Percentiles rank a stretch among this genome's conserved stretches.
Evolutionary conservation across 345 rosid species (phyloP).

Genomic region (Eucalyptus decipiens): DNA sequence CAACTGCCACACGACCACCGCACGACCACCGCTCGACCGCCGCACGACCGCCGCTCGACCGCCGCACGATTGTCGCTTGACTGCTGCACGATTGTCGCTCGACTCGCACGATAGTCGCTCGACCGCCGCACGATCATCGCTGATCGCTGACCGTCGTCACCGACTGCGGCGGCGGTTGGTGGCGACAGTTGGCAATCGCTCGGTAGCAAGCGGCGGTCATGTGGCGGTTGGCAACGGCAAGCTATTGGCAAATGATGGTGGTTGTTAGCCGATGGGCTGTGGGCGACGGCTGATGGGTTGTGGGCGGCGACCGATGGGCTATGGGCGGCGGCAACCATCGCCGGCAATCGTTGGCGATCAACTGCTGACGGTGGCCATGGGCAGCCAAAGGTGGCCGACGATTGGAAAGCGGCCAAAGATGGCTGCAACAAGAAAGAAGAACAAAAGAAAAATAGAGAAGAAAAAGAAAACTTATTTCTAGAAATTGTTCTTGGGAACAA

Average conservation of each 20-base stretch:
- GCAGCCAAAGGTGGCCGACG: too few species aligned
- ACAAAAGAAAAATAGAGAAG: too few species aligned
- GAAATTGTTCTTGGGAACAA: fast-evolving
- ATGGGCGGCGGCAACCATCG: too few species aligned
- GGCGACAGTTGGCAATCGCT: fast-evolving
- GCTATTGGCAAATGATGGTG: fast-evolving
- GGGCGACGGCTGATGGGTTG: fast-evolving
- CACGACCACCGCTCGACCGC: fast-evolving
- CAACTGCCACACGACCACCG: fast-evolving
- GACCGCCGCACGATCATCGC: fast-evolving
- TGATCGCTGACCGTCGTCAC: fast-evolving
- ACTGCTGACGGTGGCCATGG: fast-evolving
- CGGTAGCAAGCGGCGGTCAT: too few species aligned
- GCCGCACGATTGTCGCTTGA: fast-evolving
- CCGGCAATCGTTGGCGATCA: fast-evolving
- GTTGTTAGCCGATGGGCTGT: too few species aligned
- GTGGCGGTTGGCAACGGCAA: too few species aligned
- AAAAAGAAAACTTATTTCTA: too few species aligned
- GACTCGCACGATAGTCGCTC: too few species aligned
- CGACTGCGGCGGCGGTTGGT: fast-evolving
- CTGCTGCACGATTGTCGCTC: fast-evolving
- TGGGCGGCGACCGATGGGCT: too few species aligned
- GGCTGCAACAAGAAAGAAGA: too few species aligned
- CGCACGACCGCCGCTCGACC: fast-evolving
- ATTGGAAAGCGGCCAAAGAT: fast-evolving